phyloP scores from a whole-genome alignment of 2,329 filamentous ascomycete genomes.

The Teratosphaeria destructans region DNA sequence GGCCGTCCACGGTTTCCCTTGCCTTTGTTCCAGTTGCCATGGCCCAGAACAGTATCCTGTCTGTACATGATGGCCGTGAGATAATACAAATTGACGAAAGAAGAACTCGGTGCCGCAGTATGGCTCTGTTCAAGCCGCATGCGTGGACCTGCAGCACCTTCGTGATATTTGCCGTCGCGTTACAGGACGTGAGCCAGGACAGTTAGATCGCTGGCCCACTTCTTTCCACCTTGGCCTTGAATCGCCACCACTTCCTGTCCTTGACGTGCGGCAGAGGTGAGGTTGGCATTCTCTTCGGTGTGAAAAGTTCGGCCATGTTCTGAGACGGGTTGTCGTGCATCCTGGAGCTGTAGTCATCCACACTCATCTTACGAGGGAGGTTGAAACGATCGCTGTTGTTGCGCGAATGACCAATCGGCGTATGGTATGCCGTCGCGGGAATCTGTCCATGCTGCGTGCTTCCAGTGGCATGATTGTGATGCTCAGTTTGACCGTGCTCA shows the following conservation, averaged over 20 bases:
- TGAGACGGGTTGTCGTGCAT: conserved; percentile 12
- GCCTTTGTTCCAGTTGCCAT: background rate
- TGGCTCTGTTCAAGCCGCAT: background rate
- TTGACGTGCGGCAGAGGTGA: background rate
- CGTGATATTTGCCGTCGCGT: background rate
- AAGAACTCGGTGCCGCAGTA: background rate
- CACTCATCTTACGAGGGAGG: conserved; percentile 2
- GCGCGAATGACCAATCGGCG: conserved; percentile 12
- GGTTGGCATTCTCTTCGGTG: background rate
- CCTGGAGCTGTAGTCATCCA: conserved; percentile 9
- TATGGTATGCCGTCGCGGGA: conserved; percentile 4
- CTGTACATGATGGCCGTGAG: background rate
- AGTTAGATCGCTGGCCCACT: background rate
- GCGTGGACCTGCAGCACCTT: background rate
- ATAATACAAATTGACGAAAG: background rate
- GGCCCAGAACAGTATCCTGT: background rate
- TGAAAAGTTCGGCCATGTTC: conserved; percentile 10
- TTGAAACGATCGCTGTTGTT: conserved; percentile 7
- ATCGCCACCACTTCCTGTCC: background rate
- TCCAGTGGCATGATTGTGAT: conserved; percentile 4
- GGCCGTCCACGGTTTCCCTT: background rate
- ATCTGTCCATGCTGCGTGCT: conserved; percentile 4
- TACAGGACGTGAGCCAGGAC: background rate
- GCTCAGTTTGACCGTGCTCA: conserved; percentile 4
- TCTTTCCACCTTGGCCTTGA: background rate